phyloP scores from a whole-genome alignment of 768 basidiomycete species.

The Pleurotus giganteus region DNA sequence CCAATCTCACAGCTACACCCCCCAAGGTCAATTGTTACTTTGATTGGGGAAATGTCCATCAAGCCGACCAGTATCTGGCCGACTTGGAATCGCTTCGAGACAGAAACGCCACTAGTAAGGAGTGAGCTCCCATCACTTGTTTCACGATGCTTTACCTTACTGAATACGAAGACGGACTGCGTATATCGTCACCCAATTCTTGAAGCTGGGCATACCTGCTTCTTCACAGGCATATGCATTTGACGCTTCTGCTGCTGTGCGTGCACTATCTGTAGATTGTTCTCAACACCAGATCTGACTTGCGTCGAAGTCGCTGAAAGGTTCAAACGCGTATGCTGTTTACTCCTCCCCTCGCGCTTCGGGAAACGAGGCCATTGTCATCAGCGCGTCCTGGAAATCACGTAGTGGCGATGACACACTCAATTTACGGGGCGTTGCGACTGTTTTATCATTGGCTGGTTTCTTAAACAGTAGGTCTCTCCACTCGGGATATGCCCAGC shows the following conservation, averaged over 20 bases:
- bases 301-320: slow-evolving; percentile 45
- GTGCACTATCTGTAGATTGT: slow-evolving; percentile 18
- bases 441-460: slow-evolving; percentile 78
- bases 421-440: slow-evolving; percentile 86
- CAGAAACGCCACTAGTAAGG: slow-evolving; percentile 60
- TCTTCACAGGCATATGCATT: slow-evolving; percentile 71
- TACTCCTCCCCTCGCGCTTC: slow-evolving; percentile 84
- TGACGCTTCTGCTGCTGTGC: slow-evolving; percentile 47
- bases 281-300: slow-evolving; percentile 5
- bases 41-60: slow-evolving; percentile 88
- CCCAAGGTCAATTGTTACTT: slow-evolving; percentile 86
- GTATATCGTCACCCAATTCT: slow-evolving; percentile 63
- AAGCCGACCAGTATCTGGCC: slow-evolving; percentile 78
- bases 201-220: slow-evolving; percentile 69
- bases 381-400: slow-evolving; percentile 90
- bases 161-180: slow-evolving; percentile 54
- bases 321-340: slow-evolving; percentile 82
- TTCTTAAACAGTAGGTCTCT: slow-evolving; percentile 72
- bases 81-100: slow-evolving; percentile 63
- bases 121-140: slow-evolving; percentile 48
- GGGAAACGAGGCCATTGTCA: slow-evolving; percentile 90
- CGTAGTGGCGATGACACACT: slow-evolving; percentile 50
- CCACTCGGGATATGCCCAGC: not conserved
- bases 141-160: slow-evolving; percentile 4
- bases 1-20: not conserved